Base-by-base conservation (phyloP, 805 yeast genomes). In the Myxozyma geophila region DNA sequence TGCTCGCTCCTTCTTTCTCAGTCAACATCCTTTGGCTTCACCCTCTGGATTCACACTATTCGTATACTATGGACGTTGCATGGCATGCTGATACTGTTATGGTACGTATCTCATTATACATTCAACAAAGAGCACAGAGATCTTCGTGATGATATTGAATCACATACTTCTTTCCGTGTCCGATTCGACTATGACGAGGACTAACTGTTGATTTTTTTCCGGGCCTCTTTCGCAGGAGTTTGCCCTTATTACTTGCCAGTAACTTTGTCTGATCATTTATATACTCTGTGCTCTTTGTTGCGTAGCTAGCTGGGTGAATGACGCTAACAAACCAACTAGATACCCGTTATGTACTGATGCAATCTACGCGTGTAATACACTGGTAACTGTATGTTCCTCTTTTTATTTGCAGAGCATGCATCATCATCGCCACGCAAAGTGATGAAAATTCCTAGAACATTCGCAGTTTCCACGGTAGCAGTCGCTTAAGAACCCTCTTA, bases 401-500 rank as follows among this genome's bases (percentile, higher is more conserved):
- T 39, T 7, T 39, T 39, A n/a, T 39, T n/a, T 4, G 2, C 5
- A 28, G 28, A 28, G 28, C 28, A 28, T n/a, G n/a, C 28, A 2
- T 28, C 28, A 28, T 23, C 48, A n/a, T 9, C 6, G 3, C 10
- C 37, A 37, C 40, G 44, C 35, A 23, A 51, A 13, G 59, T 66
- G 69, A 66, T 66, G 69, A 66, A 66, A 64, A 37, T 43, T 63
- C 69, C 66, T 39, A 44, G 35, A 40, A 66, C 69, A 64, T 66
- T 66, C 69, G 69, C 69, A 66, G 69, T 66, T 66, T 66, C 69
- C 69, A 54, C 69, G 69, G 69, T 66, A 66, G 69, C 61, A 47
- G 69, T 56, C 69, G 67, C 68, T 40, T 58, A 65, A 67, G 64
- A 66, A 68, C 69, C 69, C 64, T 59, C 64, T 62, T 59, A 63